These are phyloP conservation scores for Vitis hybrid DNA, from an alignment of 177 flowering plant genomes.

Conservation along the genomic window DNA sequence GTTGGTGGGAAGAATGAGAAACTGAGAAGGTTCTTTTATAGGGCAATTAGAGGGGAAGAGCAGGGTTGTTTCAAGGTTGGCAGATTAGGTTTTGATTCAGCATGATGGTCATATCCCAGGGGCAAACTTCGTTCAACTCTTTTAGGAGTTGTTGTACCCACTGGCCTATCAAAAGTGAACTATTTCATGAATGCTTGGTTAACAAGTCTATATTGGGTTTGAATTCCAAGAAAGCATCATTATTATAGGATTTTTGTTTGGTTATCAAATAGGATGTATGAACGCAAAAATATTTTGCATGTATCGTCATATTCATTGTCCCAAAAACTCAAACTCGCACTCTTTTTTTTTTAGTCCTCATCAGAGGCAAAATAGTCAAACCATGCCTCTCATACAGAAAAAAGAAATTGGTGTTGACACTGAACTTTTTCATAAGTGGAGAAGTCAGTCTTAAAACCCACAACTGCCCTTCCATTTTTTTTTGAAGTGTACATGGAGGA, in stretches of 20 bases:
- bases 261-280: neutral
- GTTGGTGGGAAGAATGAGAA: constrained; percentile 11
- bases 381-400: neutral
- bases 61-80: constrained; percentile 46
- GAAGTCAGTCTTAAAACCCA: neutral
- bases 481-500: neutral
- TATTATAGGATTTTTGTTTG: neutral
- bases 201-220: constrained; percentile 30
- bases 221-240: constrained; percentile 13
- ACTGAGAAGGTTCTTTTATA: constrained; percentile 16
- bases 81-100: constrained; percentile 60
- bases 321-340: neutral
- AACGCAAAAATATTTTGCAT: neutral
- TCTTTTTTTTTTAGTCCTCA: neutral
- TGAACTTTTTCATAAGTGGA: neutral
- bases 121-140: constrained; percentile 37
- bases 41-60: constrained; percentile 10
- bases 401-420: neutral
- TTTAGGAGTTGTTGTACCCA: constrained; percentile 64
- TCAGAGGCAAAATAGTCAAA: neutral
- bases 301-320: neutral
- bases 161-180: constrained; percentile 30
- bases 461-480: neutral
- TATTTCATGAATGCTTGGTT: constrained; percentile 33
- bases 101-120: constrained; percentile 11